Base-by-base conservation (phyloP, 805 yeast genomes). In the Candida yuanshanica region DNA sequence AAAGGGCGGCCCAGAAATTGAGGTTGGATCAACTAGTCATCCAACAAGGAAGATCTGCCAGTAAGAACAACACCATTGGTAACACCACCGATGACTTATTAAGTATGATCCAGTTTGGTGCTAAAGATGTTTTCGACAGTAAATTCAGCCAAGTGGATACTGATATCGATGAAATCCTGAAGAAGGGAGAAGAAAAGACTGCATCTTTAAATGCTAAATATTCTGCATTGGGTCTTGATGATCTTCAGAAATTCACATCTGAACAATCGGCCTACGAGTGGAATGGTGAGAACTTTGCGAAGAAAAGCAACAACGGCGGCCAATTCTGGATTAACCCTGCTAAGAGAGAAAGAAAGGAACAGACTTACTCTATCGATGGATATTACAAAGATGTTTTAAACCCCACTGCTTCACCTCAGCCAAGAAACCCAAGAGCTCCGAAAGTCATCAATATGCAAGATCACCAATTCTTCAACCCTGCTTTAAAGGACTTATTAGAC, bases 81-180 rank as follows among this genome's bases (percentile, higher is more conserved):
- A 81, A 72, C 50, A 64, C 74, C 5, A 85, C 86, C 56, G 97
- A 88, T 53, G 98, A 90, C 56, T 75, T 91, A 53, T 66, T 91
- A 20, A 87, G 84, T 37, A 93, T 93, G 98, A 91, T 91, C 61
- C 98, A 91, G 62, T 95, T 83, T 62, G 99, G 99, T 44, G 99
- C 99, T 2, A 82, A 83, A 58, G 78, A 81, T 35, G 90, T 93
- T 16, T 83, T 93, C 60, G 91, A 85, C 46, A 62, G 71, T 18
- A 54, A 60, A 10, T 36, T 20, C 7, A 13, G 33, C 51, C 62
- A 5, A 56, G 56, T 2, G 49, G 68, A 64, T 45, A 81, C 76
- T 40, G 96, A 91, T 59, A 86, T 91, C 46, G 98, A 91, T 39
- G 81, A 73, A 0, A 87, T 93, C 53, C 70, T 93, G 51, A 73